Percentiles rank a stretch among this genome's conserved stretches.
These are phyloP conservation scores for Edaphochlamys debaryana DNA, from an alignment of 139 green algal species.

Conservation along the genomic window DNA sequence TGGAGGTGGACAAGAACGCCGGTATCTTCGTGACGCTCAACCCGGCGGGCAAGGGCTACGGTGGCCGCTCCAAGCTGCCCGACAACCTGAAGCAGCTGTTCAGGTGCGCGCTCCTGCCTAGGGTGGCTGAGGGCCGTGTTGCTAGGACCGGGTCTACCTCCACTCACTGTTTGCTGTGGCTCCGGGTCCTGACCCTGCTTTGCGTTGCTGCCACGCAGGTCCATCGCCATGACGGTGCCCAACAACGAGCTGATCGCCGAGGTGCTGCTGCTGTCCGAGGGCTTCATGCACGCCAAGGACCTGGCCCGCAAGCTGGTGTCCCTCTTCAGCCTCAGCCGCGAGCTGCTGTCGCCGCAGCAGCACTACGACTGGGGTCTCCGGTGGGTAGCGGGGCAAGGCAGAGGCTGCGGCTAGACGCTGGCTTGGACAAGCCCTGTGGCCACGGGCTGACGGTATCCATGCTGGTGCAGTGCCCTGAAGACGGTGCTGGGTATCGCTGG, in stretches of 20 bases:
- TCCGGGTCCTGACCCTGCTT: neutral
- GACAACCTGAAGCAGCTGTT: slow-evolving; percentile 92
- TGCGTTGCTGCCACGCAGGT: too few species aligned
- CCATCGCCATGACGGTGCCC: slow-evolving; percentile 82
- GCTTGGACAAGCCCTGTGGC: too few species aligned
- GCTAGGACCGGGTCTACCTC: too few species aligned
- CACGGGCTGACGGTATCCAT: too few species aligned
- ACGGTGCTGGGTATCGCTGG: slow-evolving; percentile 71
- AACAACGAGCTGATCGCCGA: slow-evolving; percentile 87
- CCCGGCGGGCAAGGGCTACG: slow-evolving; percentile 85
- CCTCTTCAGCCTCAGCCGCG: slow-evolving; percentile 73
- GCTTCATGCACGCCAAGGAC: slow-evolving; percentile 67
- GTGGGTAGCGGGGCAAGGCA: neutral
- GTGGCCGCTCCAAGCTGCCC: slow-evolving; percentile 84
- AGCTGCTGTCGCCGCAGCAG: slow-evolving; percentile 78
- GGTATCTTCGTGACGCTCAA: slow-evolving; percentile 93
- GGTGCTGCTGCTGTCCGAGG: slow-evolving; percentile 78
- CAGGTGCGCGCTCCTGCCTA: slow-evolving; percentile 42
- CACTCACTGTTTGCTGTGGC: too few species aligned
- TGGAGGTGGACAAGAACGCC: slow-evolving; percentile 76
- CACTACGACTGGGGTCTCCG: slow-evolving; percentile 91
- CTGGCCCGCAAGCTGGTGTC: slow-evolving; percentile 73
- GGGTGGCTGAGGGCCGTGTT: too few species aligned
- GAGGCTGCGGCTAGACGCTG: too few species aligned
- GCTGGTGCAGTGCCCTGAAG: slow-evolving; percentile 50